A percentile compares a stretch with the other conserved stretches of the same genome.
phyloP scores from a whole-genome alignment of 2,329 filamentous ascomycete species.

The Fusarium sp. region DNA sequence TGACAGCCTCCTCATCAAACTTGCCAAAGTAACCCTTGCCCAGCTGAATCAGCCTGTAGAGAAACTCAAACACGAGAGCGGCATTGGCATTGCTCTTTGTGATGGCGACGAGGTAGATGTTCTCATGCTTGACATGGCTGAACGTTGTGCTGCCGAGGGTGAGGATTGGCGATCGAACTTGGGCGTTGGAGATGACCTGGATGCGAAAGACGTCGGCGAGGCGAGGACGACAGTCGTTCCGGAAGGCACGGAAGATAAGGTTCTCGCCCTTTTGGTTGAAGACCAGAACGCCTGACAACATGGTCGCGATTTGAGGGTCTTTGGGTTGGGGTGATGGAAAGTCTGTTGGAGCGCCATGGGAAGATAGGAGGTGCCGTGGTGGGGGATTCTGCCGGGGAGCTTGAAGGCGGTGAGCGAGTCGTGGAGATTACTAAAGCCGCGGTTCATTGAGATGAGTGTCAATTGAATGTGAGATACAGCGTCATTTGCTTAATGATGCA shows the following conservation, averaged over 20 bases:
- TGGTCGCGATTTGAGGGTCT: slow-evolving; percentile 58
- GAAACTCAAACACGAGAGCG: slow-evolving; percentile 96
- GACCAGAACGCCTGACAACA: slow-evolving; percentile 96
- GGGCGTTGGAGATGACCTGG: slow-evolving; percentile 97
- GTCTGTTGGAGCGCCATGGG: slow-evolving; percentile 1
- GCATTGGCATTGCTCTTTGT: slow-evolving; percentile 99
- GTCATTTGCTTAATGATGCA: neutral
- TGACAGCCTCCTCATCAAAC: slow-evolving; percentile 98
- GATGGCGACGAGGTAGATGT: slow-evolving; percentile 96
- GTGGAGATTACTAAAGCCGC: slow-evolving; percentile 5
- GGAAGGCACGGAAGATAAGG: slow-evolving; percentile 98
- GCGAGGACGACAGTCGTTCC: slow-evolving; percentile 96
- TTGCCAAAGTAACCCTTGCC: slow-evolving; percentile 98
- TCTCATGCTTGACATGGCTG: slow-evolving; percentile 99
- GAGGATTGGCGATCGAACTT: slow-evolving; percentile 96
- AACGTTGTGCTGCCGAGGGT: slow-evolving; percentile 98
- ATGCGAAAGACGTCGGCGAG: slow-evolving; percentile 99
- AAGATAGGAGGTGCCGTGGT: slow-evolving; percentile 40
- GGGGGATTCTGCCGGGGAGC: slow-evolving; percentile 40
- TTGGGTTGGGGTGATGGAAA: slow-evolving; percentile 5
- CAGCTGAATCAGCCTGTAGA: slow-evolving; percentile 89
- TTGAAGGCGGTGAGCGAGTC: slow-evolving; percentile 35
- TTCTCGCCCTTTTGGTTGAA: slow-evolving; percentile 99
- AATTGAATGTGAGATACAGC: neutral
- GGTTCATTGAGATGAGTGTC: neutral